Base-by-base conservation (phyloP, 2,329 filamentous ascomycete species). In the Trichoderma atrobrunneum region DNA sequence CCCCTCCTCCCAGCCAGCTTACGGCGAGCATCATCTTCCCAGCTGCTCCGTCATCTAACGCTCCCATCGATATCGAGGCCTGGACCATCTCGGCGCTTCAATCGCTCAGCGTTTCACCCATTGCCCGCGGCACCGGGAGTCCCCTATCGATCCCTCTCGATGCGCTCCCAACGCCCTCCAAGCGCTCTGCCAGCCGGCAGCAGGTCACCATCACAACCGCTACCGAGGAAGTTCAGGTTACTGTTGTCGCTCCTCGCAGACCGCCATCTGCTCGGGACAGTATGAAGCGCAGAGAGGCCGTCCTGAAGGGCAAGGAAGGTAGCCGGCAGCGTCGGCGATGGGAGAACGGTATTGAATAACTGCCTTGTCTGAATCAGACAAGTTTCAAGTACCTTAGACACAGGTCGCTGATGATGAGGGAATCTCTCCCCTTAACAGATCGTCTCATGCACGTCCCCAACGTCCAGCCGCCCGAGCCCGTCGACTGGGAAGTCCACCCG, bases 291-390 rank as follows among this genome's bases (percentile, higher is more conserved):
- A 90, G 95, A 21, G 94, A 97, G 75, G 89, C 90, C 3, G 79
- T 97, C 67, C 85, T 96, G 36, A 97, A 94, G 84, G 95, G 95
- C 71, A 97, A 97, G 76, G 94, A 98, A 81, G 95, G 95, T 39
- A 95, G 90, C 77, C 89, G 95, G 43, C 91, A 95, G 78, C 87
- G 95, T 64, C 91, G 95, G 77, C 88, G 95, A 71, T 98, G 95
- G 94, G 96, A 99, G 85, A 99, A 98, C 81, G 93, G 94, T 97
- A 87, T 75, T 43, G 24, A 43, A 30, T 48, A 32, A 32, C 65
- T 63, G 32, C n/a, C 34, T 39, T 43, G 26, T 5, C 18, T 24
- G 36, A 11, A 39, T 5, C 26, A 32, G 56, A 18, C n/a, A 34
- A 21, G 12, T 7, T 59, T 16, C 24, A 7, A 18, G 54, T 4